phyloP scores from a whole-genome alignment of 805 yeast genomes.

The Wickerhamomyces pijperi region DNA sequence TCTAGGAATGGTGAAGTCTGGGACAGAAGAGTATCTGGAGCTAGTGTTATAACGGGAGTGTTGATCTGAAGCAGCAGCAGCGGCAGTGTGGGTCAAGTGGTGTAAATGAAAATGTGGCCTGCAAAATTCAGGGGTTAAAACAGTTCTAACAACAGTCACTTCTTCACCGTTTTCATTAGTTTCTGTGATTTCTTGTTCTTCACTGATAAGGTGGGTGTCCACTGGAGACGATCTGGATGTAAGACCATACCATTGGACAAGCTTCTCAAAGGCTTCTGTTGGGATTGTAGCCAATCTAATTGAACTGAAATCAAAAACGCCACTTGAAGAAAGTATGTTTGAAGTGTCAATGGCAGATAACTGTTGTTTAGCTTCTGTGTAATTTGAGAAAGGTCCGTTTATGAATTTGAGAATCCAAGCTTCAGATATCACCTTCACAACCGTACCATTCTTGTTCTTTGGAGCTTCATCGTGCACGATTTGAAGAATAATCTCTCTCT shows the following conservation, averaged over 20 bases:
- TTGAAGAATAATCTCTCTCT: slow-evolving; percentile 6
- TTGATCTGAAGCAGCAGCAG: slow-evolving; percentile 1
- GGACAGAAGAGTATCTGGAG: slow-evolving; percentile 13
- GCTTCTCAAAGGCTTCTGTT: slow-evolving; percentile 30
- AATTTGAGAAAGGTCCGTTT: slow-evolving; percentile 3
- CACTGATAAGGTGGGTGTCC: slow-evolving; percentile 23
- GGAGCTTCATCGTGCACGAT: slow-evolving; percentile 2
- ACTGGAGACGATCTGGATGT: slow-evolving; percentile 26
- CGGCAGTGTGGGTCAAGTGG: slow-evolving; percentile 15
- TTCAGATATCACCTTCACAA: slow-evolving; percentile 8
- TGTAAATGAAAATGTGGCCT: slow-evolving; percentile 26
- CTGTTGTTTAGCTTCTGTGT: slow-evolving; percentile 3
- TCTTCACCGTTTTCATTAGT: not conserved
- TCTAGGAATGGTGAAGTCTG: slow-evolving; percentile 23
- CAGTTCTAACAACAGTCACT: slow-evolving; percentile 8
- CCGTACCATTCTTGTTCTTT: slow-evolving; percentile 7
- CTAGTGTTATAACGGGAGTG: slow-evolving; percentile 1
- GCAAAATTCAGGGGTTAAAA: slow-evolving; percentile 22
- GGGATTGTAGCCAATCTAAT: slow-evolving; percentile 27
- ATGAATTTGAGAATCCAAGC: slow-evolving; percentile 9
- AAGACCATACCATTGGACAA: slow-evolving; percentile 46
- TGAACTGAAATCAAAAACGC: slow-evolving; percentile 25
- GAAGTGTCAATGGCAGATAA: slow-evolving; percentile 31
- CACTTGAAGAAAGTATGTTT: slow-evolving; percentile 32
- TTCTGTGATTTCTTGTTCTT: slow-evolving; percentile 2